Conservation (phyloP, 805 yeast genomes). For the Brettanomyces sp. region DNA sequence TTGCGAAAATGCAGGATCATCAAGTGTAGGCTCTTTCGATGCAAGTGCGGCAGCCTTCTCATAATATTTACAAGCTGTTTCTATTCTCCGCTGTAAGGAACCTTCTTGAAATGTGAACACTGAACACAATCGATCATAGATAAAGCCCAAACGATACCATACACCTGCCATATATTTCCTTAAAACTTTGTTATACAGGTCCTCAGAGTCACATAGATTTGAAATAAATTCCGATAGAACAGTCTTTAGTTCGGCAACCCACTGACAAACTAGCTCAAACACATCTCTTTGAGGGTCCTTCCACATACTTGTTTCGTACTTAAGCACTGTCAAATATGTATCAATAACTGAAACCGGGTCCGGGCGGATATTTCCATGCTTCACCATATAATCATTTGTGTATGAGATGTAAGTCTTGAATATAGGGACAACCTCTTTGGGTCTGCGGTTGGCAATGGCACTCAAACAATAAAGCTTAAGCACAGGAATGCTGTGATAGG, state of each 20-base stretch:
- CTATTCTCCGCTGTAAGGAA: slow-evolving; percentile 6
- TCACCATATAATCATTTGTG: slow-evolving; percentile 26
- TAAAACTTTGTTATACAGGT: slow-evolving; percentile 14
- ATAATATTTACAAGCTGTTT: slow-evolving; percentile 4
- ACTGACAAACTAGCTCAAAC: slow-evolving; percentile 11
- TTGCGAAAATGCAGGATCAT: slow-evolving; percentile 12
- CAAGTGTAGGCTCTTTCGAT: slow-evolving; percentile 4
- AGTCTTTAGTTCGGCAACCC: slow-evolving; percentile 9
- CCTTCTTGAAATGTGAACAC: slow-evolving; percentile 7
- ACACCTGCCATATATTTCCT: slow-evolving; percentile 14
- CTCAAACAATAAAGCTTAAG: slow-evolving; percentile 26
- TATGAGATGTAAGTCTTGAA: slow-evolving; percentile 35
- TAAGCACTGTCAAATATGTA: slow-evolving; percentile 12
- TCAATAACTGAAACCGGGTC: slow-evolving; percentile 28
- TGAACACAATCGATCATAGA: slow-evolving; percentile 11
- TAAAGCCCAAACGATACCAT: slow-evolving; percentile 18
- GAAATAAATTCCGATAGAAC: slow-evolving; percentile 7
- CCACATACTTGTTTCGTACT: slow-evolving; percentile 5
- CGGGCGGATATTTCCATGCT: slow-evolving; percentile 24
- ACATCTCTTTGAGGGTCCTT: slow-evolving; percentile 4
- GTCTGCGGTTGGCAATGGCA: slow-evolving; percentile 15
- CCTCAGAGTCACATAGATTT: slow-evolving; percentile 3
- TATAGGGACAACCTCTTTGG: slow-evolving; percentile 20
- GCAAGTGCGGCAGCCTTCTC: slow-evolving; percentile 7
- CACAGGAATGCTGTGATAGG: slow-evolving; percentile 36